A percentile compares a stretch with the other conserved stretches of the same genome.
Evolutionary conservation across 306 rosid genomes (phyloP).

Genomic region (Trichosanthes truncata): DNA sequence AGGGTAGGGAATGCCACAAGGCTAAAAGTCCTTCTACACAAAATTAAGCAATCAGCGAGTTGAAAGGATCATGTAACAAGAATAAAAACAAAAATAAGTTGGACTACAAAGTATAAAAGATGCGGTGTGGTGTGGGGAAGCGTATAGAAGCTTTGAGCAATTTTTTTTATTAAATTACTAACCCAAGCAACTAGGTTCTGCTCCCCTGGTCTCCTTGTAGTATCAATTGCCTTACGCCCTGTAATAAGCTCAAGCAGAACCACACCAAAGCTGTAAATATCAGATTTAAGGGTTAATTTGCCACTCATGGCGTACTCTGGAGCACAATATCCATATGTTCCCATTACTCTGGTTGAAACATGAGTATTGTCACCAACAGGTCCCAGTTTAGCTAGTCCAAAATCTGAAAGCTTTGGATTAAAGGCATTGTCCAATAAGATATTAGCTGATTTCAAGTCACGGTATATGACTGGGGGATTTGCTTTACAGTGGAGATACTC

Average conservation of each 20-base stretch:
- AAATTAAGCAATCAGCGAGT: not conserved
- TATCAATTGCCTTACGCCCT: slow-evolving; percentile 75
- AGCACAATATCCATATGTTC: slow-evolving; percentile 93
- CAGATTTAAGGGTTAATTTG: slow-evolving; percentile 87
- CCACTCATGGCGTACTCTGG: slow-evolving; percentile 99
- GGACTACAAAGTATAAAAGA: too few species aligned
- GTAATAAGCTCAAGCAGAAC: slow-evolving; percentile 91
- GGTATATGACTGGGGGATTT: slow-evolving; percentile 86
- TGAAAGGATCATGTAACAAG: not conserved
- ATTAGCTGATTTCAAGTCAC: slow-evolving; percentile 92
- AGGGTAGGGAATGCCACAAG: not conserved
- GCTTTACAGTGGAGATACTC: slow-evolving; percentile 95
- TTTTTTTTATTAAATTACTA: slow-evolving; percentile 8
- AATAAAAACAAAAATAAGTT: not conserved
- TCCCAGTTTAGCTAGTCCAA: slow-evolving; percentile 93
- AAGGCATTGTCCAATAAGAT: slow-evolving; percentile 73
- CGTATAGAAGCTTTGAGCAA: not conserved
- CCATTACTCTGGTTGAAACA: slow-evolving; percentile 98
- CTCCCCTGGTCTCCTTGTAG: slow-evolving; percentile 55
- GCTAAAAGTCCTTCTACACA: not conserved
- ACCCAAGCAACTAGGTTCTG: slow-evolving; percentile 91
- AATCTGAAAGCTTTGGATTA: slow-evolving; percentile 84
- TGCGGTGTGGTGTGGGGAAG: not conserved
- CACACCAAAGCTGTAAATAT: slow-evolving; percentile 95
- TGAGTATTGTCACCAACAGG: slow-evolving; percentile 98